Conservation (phyloP, 192 early-diverging fungal genomes). For the Rhizophagus clarus region DNA sequence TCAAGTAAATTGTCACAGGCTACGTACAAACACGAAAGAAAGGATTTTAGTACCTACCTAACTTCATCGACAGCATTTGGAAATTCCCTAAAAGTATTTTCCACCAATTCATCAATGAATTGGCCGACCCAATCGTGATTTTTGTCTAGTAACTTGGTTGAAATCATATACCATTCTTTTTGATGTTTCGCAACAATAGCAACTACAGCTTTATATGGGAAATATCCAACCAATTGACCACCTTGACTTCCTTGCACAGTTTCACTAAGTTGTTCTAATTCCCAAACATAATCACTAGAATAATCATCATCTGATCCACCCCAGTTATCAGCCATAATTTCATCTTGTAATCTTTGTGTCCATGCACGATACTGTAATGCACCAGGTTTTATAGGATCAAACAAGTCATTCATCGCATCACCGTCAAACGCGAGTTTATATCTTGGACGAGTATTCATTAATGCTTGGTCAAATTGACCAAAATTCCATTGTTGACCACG, state of each 20-base stretch:
- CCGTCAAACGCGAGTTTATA: not conserved
- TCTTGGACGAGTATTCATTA: not conserved
- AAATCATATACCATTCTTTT: not conserved
- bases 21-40: not conserved
- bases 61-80: not conserved
- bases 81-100: not conserved
- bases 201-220: not conserved
- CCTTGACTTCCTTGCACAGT: not conserved
- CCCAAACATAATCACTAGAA: not conserved
- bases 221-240: not conserved
- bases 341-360: not conserved
- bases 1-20: not conserved
- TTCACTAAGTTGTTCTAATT: not conserved
- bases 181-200: not conserved
- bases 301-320: not conserved
- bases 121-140: not conserved
- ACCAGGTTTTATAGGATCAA: constrained; percentile 4
- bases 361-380: not conserved
- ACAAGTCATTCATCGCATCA: not conserved
- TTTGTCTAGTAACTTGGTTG: not conserved
- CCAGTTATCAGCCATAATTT: not conserved
- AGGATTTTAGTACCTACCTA: not conserved
- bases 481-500: constrained; percentile 3
- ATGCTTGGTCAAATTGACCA: not conserved
- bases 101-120: not conserved